These are phyloP conservation scores for Diaporthe humulicola DNA, from an alignment of 2,329 filamentous ascomycete species.

Conservation along the genomic window DNA sequence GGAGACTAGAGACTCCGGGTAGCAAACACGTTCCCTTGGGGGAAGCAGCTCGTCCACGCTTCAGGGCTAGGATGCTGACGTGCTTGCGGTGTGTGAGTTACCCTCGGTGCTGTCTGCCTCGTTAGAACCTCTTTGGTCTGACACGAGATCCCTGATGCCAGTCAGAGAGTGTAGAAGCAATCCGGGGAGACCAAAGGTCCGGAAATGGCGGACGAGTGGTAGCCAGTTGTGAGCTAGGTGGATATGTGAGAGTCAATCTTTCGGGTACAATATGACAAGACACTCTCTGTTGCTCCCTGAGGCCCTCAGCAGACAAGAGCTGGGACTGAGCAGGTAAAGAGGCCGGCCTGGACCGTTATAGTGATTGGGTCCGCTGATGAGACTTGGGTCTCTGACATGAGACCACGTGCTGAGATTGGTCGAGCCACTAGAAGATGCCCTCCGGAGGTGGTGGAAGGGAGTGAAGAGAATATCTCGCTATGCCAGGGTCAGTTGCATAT, in stretches of 20 bases:
- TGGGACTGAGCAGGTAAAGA: neutral
- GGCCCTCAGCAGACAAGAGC: neutral
- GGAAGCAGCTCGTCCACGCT: slow-evolving; percentile 5
- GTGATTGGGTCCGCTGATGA: neutral
- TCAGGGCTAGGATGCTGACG: neutral
- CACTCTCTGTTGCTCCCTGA: neutral
- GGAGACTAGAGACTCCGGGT: slow-evolving; percentile 1
- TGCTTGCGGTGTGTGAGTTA: neutral
- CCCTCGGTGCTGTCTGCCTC: slow-evolving; percentile 1
- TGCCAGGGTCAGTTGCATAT: slow-evolving; percentile 19
- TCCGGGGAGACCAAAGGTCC: neutral
- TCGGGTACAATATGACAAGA: neutral
- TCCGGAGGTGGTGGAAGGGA: neutral
- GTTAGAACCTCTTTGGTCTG: neutral
- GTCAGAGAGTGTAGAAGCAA: neutral
- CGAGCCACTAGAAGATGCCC: neutral
- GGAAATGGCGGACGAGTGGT: neutral
- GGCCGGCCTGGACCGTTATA: neutral
- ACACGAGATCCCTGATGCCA: neutral
- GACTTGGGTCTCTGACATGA: neutral
- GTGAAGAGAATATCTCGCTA: slow-evolving; percentile 8
- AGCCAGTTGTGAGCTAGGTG: slow-evolving; percentile 2
- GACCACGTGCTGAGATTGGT: neutral
- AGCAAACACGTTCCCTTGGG: neutral
- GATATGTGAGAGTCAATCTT: neutral